Conservation (phyloP, 768 basidiomycete species). For the Phaffia australis region DNA sequence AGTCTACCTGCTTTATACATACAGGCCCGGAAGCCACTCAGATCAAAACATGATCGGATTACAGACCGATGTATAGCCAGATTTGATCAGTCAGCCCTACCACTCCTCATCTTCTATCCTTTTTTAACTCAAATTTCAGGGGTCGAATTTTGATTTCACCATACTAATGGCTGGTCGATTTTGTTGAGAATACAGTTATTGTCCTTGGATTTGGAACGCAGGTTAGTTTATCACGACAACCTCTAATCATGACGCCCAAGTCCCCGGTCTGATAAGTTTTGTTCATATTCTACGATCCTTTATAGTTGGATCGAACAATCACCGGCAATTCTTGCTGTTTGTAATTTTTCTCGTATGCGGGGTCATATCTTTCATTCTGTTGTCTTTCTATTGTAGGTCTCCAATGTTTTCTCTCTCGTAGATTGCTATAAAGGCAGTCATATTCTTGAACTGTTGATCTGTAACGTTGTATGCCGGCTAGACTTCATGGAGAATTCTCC, state of each 20-base stretch:
- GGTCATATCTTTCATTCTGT: constrained; percentile 67
- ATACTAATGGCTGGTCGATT: not conserved
- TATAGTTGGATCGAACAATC: constrained; percentile 80
- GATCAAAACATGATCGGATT: constrained; percentile 88
- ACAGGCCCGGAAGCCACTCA: constrained; percentile 73
- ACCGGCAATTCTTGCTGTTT: constrained; percentile 92
- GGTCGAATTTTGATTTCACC: constrained; percentile 11
- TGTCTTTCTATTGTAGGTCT: constrained; percentile 66
- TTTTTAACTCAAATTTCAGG: not conserved
- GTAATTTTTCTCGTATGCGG: constrained; percentile 73
- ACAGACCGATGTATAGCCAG: constrained; percentile 83
- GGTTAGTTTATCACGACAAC: constrained; percentile 43
- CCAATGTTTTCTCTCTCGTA: not conserved
- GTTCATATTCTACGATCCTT: constrained; percentile 11
- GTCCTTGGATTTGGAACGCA: constrained; percentile 99
- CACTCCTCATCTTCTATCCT: not conserved
- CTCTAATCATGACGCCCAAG: not conserved
- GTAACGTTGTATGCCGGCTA: constrained; percentile 32
- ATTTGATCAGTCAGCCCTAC: constrained; percentile 71
- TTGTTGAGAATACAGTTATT: constrained; percentile 52
- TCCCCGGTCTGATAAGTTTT: not conserved
- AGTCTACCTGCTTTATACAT: not conserved
- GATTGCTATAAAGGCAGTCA: not conserved
- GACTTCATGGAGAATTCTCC: constrained; percentile 46
- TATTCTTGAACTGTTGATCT: not conserved